Evolutionary conservation across 2,329 filamentous ascomycete species (phyloP).

Genomic region (Aspergillus sojae): DNA sequence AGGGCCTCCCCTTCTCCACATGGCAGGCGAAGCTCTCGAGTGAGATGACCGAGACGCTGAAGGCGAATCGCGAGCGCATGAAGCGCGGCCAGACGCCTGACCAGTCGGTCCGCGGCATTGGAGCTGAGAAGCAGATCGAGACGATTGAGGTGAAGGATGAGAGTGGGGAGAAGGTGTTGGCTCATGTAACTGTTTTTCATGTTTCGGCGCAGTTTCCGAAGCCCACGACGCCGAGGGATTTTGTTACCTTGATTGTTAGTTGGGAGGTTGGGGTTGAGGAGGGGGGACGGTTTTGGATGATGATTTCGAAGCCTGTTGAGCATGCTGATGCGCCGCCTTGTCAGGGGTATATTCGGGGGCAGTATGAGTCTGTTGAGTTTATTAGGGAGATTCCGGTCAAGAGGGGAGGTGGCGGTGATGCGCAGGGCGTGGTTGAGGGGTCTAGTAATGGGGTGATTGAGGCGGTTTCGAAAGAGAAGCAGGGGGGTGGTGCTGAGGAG

Average conservation of each 20-base stretch:
- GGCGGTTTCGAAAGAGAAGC: background rate
- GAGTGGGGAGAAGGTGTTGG: slow-evolving; percentile 23
- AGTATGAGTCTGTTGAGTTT: slow-evolving; percentile 90
- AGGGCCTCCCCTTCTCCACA: slow-evolving; percentile 72
- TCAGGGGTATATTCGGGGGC: slow-evolving; percentile 75
- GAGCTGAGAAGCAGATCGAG: slow-evolving; percentile 75
- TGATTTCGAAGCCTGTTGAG: slow-evolving; percentile 80
- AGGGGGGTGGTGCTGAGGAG: slow-evolving; percentile 46
- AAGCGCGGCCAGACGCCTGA: slow-evolving; percentile 68
- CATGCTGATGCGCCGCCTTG: slow-evolving; percentile 73
- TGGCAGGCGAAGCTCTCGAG: slow-evolving; percentile 76
- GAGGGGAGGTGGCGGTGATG: slow-evolving; percentile 4
- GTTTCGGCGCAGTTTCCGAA: slow-evolving; percentile 88
- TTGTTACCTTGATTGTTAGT: slow-evolving; percentile 76
- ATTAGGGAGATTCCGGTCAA: slow-evolving; percentile 74
- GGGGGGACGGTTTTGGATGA: slow-evolving; percentile 71
- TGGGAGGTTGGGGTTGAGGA: slow-evolving; percentile 47
- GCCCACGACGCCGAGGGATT: slow-evolving; percentile 84
- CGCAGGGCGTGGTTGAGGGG: background rate
- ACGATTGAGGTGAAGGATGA: slow-evolving; percentile 58
- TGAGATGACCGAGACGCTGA: slow-evolving; percentile 80
- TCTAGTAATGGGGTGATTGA: slow-evolving; percentile 12
- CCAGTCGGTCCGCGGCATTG: slow-evolving; percentile 80
- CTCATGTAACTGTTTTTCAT: slow-evolving; percentile 67
- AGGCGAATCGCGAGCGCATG: slow-evolving; percentile 69